Evolutionary conservation across 1,139 yeast genomes (phyloP).

Genomic region (Hyphopichia wangnamkhiaoensis): DNA sequence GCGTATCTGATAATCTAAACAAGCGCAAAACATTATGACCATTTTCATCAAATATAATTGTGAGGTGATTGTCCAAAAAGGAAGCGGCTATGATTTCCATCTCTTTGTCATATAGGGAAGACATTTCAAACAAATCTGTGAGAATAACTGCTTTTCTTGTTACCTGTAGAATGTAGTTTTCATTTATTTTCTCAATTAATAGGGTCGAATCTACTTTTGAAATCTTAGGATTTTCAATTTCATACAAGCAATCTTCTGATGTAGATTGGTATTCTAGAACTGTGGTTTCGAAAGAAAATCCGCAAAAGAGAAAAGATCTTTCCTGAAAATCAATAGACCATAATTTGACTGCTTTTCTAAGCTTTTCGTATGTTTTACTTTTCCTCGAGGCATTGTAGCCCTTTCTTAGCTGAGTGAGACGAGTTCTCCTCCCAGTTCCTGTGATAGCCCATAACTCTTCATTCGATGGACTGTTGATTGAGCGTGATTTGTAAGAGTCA

Average conservation of each 20-base stretch:
- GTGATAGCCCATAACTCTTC: constrained; percentile 52
- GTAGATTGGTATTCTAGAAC: constrained; percentile 31
- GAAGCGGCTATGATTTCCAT: constrained; percentile 18
- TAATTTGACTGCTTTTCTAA: constrained; percentile 28
- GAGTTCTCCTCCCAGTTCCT: constrained; percentile 41
- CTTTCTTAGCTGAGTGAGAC: constrained; percentile 37
- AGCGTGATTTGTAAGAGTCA: constrained; percentile 23
- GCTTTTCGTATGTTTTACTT: constrained; percentile 27
- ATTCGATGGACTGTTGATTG: constrained; percentile 17
- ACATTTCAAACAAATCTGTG: constrained; percentile 18
- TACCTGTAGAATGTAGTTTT: constrained; percentile 27
- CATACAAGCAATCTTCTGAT: constrained; percentile 21
- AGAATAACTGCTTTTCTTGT: constrained; percentile 26
- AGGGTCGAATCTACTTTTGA: constrained; percentile 13
- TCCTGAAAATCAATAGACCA: constrained; percentile 17
- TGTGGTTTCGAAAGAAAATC: constrained; percentile 39
- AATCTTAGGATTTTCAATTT: constrained; percentile 24
- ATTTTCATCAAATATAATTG: constrained; percentile 16
- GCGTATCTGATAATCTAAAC: constrained; percentile 1
- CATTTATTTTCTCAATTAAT: constrained; percentile 12
- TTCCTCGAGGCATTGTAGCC: constrained; percentile 37
- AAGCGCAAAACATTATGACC: constrained; percentile 4
- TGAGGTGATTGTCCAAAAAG: constrained; percentile 11
- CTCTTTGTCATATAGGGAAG: constrained; percentile 9
- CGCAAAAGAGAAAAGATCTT: constrained; percentile 30